phyloP scores from a whole-genome alignment of 768 basidiomycete genomes.

The Solioccasus polychromus region DNA sequence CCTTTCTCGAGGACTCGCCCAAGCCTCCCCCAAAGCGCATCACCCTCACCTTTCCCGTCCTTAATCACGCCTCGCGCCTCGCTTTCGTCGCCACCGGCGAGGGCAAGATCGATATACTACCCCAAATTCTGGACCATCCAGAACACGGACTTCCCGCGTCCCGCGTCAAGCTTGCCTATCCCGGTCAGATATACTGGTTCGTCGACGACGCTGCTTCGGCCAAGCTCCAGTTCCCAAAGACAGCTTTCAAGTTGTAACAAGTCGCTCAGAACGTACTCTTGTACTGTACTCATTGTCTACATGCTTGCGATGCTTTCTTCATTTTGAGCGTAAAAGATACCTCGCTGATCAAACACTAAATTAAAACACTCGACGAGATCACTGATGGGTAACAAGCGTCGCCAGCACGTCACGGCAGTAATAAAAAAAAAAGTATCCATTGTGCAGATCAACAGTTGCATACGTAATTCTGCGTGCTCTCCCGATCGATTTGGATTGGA shows the following conservation, averaged over 20 bases:
- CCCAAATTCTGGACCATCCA: conserved; percentile 73
- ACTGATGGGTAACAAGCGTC: conserved; percentile 34
- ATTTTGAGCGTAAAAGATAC: conserved; percentile 22
- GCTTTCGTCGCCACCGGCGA: conserved; percentile 88
- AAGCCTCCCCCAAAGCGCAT: conserved; percentile 90
- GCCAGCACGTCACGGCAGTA: conserved; percentile 23
- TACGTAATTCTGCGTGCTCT: conserved; percentile 85
- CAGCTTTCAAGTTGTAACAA: conserved; percentile 52
- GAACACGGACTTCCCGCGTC: conserved; percentile 75
- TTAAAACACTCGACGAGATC: conserved; percentile 34
- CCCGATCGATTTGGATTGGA: conserved; percentile 94
- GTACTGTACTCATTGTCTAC: conserved; percentile 16
- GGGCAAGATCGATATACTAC: conserved; percentile 75
- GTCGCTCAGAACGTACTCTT: conserved; percentile 12
- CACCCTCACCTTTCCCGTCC: conserved; percentile 88
- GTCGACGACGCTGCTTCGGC: conserved; percentile 80
- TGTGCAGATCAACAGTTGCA: conserved; percentile 74
- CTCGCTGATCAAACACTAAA: conserved; percentile 22
- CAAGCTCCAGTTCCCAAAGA: conserved; percentile 56
- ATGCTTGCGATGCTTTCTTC: conserved; percentile 2
- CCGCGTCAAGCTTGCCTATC: conserved; percentile 70
- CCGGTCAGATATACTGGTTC: conserved; percentile 94
- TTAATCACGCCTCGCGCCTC: conserved; percentile 84
- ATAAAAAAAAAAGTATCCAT: conserved; percentile 29
- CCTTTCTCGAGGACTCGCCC: conserved; percentile 87